These are phyloP conservation scores for Cutaneotrichosporon dermatis DNA, from an alignment of 1,284 basidiomycete species.

Conservation along the genomic window DNA sequence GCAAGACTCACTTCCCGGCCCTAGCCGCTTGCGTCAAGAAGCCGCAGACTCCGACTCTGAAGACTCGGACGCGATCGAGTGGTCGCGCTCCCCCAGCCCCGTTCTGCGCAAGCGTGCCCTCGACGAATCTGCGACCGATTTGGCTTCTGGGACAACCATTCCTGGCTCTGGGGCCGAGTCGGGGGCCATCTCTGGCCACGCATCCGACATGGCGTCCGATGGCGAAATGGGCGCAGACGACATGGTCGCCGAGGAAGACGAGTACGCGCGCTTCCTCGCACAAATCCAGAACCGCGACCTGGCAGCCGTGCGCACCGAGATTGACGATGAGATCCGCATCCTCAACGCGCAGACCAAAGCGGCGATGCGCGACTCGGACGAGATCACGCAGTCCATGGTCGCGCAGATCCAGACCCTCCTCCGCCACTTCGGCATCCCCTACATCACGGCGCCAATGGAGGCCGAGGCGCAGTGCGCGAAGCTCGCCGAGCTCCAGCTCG, in stretches of 20 bases:
- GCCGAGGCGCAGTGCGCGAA: slow-evolving; percentile 98
- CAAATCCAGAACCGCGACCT: slow-evolving; percentile 80
- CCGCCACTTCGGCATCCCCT: slow-evolving; percentile 92
- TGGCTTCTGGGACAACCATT: no score
- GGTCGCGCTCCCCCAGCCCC: slow-evolving; percentile 46
- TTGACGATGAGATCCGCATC: slow-evolving; percentile 81
- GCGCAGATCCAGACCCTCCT: slow-evolving; percentile 92
- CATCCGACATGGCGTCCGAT: slow-evolving; percentile 33
- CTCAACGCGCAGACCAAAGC: slow-evolving; percentile 79
- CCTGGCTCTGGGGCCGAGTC: no score
- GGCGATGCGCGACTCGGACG: slow-evolving; percentile 89
- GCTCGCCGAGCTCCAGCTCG: slow-evolving; percentile 75
- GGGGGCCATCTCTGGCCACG: neutral
- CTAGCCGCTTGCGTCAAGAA: neutral
- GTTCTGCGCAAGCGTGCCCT: slow-evolving; percentile 9
- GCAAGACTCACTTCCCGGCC: neutral
- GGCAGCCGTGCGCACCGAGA: slow-evolving; percentile 74
- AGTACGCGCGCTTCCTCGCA: slow-evolving; percentile 86
- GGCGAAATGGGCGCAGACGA: slow-evolving; percentile 62
- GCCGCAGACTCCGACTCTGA: neutral
- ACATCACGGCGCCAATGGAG: slow-evolving; percentile 98
- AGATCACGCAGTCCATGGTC: slow-evolving; percentile 91
- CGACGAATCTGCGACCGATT: neutral
- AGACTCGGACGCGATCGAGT: slow-evolving; percentile 37
- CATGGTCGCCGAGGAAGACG: slow-evolving; percentile 73